Evolutionary conservation across 495 filamentous ascomycete species (phyloP), one percentile per base, ranked within the genome.

Genomic region (Viridothelium virens): DNA sequence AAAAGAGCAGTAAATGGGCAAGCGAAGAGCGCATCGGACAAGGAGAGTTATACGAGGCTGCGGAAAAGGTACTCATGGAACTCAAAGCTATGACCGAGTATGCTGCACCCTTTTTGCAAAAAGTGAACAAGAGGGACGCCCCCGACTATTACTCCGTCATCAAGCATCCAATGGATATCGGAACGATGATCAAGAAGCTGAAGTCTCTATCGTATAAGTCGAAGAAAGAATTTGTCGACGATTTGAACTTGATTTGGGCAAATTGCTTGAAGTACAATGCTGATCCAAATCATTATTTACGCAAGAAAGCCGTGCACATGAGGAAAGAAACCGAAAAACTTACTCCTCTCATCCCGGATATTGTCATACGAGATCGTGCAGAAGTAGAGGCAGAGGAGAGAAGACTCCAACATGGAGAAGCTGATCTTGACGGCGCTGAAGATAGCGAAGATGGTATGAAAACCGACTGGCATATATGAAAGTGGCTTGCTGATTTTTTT

Each of bases 1-100:
- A 97, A 73, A 96, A 96, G 72, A 81, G 94, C 69, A 96, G 93
- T 75, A 99, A 99, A 76, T 99, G 94, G 94, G 94, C 94, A 25
- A 97, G 87, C 75, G 94, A 97, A 75, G 94, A 99, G 64, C 92
- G 93, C 69, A 86, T 99, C 63, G 91, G 91, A 65, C 94, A 99
- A 77, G 94, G 97, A 72, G 94, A 99, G 77, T 84, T 99, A 2
- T 99, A 99, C 72, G 94, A 99, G 78, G 88, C 94, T 10, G 82
- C 91, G 16, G 94, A 99, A 72, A 96, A 96, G 79, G 94, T 99
- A 31, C 80, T 97, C 63, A 93, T 89, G 73, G 92, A 97, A 72
- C 85, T 99, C 44, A 97, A 96, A 74, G 95, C 93, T 18, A 90
- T 92, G 81, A 96, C 92, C 5, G 93, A 97, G 73, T 93, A 97